A percentile compares a stretch with the other conserved stretches of the same genome.
Evolutionary conservation across 177 flowering plant genomes (phyloP).

Genomic region (Telopea speciosissima): DNA sequence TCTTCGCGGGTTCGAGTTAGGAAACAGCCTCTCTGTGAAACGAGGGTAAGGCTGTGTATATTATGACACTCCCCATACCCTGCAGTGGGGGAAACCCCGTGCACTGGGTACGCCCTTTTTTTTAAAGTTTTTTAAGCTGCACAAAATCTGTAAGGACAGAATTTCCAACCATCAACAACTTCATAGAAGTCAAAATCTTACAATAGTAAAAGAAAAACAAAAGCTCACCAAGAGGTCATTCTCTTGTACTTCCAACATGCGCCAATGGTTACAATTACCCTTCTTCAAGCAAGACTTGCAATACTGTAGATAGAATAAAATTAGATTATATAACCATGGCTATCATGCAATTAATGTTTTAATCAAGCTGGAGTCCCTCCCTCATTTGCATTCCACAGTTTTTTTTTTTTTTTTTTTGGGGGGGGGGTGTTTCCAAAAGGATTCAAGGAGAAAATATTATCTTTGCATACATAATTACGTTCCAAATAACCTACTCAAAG

Average conservation of each 20-base stretch:
- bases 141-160: background rate
- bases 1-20: no score
- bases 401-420: no score
- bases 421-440: no score
- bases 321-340: background rate
- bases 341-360: background rate
- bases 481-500: no score
- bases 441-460: no score
- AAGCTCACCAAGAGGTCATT: constrained; percentile 59
- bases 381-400: background rate
- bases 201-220: background rate
- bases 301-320: constrained; percentile 28
- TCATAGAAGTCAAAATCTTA: background rate
- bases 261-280: constrained; percentile 41
- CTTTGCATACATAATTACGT: no score
- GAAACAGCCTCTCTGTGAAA: no score
- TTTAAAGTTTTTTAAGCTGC: background rate
- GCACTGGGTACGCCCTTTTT: no score
- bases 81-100: no score
- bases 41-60: no score
- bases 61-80: no score
- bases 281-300: constrained; percentile 35
- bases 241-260: constrained; percentile 48
- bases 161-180: constrained; percentile 3
- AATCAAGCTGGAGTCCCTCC: background rate